These are phyloP conservation scores for Torrubiellomyces zombiae DNA, from an alignment of 2,329 filamentous ascomycete genomes.

Conservation along the genomic window DNA sequence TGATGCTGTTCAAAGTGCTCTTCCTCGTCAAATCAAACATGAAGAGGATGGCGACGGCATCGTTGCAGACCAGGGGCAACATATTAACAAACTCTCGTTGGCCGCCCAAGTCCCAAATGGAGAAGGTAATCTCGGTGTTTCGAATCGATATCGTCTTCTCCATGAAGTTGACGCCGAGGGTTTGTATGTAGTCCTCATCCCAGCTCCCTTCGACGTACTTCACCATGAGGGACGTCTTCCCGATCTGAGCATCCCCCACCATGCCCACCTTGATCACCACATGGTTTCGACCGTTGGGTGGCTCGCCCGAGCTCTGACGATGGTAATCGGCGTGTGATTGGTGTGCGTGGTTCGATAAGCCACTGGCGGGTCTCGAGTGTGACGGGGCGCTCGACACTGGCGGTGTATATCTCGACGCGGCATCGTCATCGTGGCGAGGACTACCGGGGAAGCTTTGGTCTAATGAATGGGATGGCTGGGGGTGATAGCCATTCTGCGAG, in stretches of 20 bases:
- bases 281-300: conserved; percentile 40
- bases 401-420: conserved; percentile 27
- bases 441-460: conserved; percentile 28
- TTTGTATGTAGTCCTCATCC: conserved; percentile 99
- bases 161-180: conserved; percentile 98
- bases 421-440: conserved; percentile 26
- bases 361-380: conserved; percentile 38
- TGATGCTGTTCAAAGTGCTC: conserved; percentile 97
- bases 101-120: conserved; percentile 95
- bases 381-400: conserved; percentile 25
- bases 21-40: conserved; percentile 99
- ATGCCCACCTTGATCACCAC: conserved; percentile 99
- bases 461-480: conserved; percentile 30
- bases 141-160: conserved; percentile 99
- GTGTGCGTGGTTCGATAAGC: conserved; percentile 28
- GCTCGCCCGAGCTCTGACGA: conserved; percentile 20
- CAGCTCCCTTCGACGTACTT: conserved; percentile 99
- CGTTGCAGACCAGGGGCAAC: conserved; percentile 97
- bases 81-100: conserved; percentile 99
- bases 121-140: conserved; percentile 98
- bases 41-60: conserved; percentile 95
- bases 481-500: conserved; percentile 20
- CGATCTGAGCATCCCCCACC: conserved; percentile 97
- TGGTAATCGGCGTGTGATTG: conserved; percentile 25
- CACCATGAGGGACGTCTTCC: conserved; percentile 98